Percentiles rank a stretch among this genome's conserved stretches.
Evolutionary conservation across 164 flowering plant species (phyloP).

Genomic region (Umbellularia californica): DNA sequence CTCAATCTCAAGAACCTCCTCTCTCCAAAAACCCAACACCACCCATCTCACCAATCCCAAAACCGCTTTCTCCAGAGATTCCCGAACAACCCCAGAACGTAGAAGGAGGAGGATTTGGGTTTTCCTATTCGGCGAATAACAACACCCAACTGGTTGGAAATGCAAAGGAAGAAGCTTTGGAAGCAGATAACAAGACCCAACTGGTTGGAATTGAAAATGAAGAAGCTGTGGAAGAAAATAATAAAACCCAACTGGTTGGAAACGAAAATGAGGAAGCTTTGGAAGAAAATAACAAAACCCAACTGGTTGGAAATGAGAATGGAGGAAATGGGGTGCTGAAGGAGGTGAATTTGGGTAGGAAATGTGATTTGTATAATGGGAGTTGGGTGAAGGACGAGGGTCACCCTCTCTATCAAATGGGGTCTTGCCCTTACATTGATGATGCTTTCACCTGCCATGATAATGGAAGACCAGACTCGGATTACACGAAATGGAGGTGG

Average conservation of each 20-base stretch:
- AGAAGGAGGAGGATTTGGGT: neutral
- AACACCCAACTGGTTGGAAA: neutral
- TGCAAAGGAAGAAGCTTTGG: neutral
- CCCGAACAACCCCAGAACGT: neutral
- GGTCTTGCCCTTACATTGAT: constrained; percentile 80
- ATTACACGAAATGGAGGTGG: constrained; percentile 81
- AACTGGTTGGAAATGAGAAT: neutral
- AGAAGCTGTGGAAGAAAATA: neutral
- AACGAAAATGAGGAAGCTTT: neutral
- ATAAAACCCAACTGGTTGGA: neutral
- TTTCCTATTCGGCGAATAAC: neutral
- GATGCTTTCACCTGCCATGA: constrained; percentile 69
- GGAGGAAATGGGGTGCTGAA: neutral
- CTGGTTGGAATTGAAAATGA: neutral
- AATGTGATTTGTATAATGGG: constrained; percentile 65
- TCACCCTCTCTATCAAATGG: constrained; percentile 62
- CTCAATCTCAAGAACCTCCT: neutral
- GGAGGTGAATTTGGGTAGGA: neutral
- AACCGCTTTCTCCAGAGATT: neutral
- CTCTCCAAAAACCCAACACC: neutral
- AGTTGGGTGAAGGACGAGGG: constrained; percentile 66
- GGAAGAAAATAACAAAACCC: neutral
- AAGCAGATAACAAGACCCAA: neutral
- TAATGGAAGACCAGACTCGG: constrained; percentile 67
- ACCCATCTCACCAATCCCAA: neutral